Evolutionary conservation across 257 asterid species (phyloP).

Genomic region (Parsonsia alboflavescens): DNA sequence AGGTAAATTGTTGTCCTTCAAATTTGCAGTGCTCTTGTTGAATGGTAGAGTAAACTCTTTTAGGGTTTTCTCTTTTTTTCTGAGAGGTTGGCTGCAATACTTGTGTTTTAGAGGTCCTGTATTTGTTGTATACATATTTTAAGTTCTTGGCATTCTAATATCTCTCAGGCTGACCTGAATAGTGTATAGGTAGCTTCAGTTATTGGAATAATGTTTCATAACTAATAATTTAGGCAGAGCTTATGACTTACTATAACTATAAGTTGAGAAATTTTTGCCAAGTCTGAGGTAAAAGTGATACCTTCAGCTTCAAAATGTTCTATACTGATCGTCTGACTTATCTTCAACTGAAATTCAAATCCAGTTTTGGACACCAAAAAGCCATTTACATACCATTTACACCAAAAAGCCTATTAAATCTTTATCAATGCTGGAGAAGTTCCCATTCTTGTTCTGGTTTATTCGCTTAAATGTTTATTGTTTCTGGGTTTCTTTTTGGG

Average conservation of each 20-base stretch:
- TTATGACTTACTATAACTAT: not conserved
- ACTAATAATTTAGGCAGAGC: not conserved
- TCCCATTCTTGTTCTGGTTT: not conserved
- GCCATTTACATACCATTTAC: not conserved
- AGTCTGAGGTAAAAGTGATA: not conserved
- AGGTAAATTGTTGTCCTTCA: constrained; percentile 36
- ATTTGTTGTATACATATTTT: not conserved
- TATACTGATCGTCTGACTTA: not conserved
- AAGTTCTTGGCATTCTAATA: not conserved
- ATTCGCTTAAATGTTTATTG: constrained; percentile 12
- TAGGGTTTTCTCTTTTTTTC: not conserved
- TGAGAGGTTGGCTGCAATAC: not conserved
- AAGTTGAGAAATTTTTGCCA: not conserved
- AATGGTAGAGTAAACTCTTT: not conserved
- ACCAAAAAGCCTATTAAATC: not conserved
- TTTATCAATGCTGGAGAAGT: not conserved
- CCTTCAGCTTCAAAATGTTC: not conserved
- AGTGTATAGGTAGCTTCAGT: not conserved
- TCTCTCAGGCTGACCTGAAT: not conserved
- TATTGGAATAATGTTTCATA: not conserved
- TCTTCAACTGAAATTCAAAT: not conserved
- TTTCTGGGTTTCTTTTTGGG: constrained; percentile 17
- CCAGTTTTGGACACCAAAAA: not conserved
- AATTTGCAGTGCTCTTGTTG: no score
- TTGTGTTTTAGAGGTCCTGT: not conserved